Base-by-base conservation (phyloP, 78 protist species). In the Planoprotostelium fungivorum region DNA sequence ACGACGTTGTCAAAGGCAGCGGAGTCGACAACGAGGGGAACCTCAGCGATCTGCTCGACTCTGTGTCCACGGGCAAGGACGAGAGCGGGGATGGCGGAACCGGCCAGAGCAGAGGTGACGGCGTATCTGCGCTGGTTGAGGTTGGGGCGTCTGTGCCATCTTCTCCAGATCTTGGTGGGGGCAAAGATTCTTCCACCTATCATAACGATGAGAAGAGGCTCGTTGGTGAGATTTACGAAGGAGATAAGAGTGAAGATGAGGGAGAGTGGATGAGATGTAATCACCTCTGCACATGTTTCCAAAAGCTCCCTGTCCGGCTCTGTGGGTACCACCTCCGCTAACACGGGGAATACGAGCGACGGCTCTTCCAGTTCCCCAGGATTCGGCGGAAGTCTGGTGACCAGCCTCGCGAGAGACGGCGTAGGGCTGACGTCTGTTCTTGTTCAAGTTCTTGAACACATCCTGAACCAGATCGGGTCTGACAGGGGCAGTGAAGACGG, bases 351-450 rank as follows among this genome's bases (percentile, higher is more conserved):
- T 98, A 97, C 99, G 99, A 35, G 99, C 96, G 29, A 99, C 99
- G 84, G 99, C 99, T 73, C 99, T 97, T 86, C 99, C 99, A 38
- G 99, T 99, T 51, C 99, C 99, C 99, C 99, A 99, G 28, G 99
- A 99, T 83, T 95, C 96, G 85, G 99, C 99, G 28, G 99, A 91
- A 88, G 92, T 84, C 96, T 97, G 98, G 89, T 96, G 94, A 87
- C 99, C 99, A 31, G 99, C 99, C 38, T 89, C 35, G 87, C 84
- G 34, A 89, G 88, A 89, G 38, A 92, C 90, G 86, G 94, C 96
- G 88, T 92, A 89, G 35, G 99, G 96, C 97, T 99, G 99, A 84
- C 99, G 95, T 91, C 85, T 34, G 97, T 99, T 99, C 98, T 98
- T 98, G 93, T 96, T 94, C 95, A 99, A 90, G 96, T 90, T 38